These are phyloP conservation scores for Sporisorium reilianum DNA, from an alignment of 1,284 basidiomycete genomes.

Conservation along the genomic window DNA sequence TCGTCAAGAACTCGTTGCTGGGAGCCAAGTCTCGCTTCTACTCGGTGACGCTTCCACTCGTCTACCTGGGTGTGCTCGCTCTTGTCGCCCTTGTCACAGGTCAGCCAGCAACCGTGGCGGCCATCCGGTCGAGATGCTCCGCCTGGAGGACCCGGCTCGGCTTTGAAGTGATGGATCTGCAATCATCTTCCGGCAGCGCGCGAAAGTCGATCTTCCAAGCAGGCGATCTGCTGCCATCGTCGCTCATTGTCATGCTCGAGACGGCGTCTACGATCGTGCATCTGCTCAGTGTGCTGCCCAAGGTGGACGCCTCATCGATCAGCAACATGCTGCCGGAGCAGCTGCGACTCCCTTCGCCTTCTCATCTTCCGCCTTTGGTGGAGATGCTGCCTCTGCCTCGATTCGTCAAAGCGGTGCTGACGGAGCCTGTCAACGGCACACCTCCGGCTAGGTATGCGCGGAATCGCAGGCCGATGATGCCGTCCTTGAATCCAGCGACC, in stretches of 20 bases:
- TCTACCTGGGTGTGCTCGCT: slow-evolving; percentile 35
- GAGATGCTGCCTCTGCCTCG: slow-evolving; percentile 39
- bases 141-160: slow-evolving; percentile 27
- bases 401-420: slow-evolving; percentile 23
- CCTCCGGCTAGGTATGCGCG: slow-evolving; percentile 18
- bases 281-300: slow-evolving; percentile 36
- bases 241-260: slow-evolving; percentile 41
- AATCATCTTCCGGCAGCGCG: neutral
- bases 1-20: slow-evolving; percentile 38
- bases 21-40: slow-evolving; percentile 38
- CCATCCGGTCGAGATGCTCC: slow-evolving; percentile 15
- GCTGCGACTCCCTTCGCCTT: slow-evolving; percentile 45
- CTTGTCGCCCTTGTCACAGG: slow-evolving; percentile 24
- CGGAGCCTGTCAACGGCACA: slow-evolving; percentile 14
- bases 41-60: slow-evolving; percentile 31
- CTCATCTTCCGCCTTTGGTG: slow-evolving; percentile 41
- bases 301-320: slow-evolving; percentile 37
- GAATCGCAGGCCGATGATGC: slow-evolving; percentile 38
- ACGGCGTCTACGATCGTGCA: slow-evolving; percentile 23
- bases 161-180: slow-evolving; percentile 4
- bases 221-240: slow-evolving; percentile 27
- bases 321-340: slow-evolving; percentile 24
- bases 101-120: slow-evolving; percentile 17
- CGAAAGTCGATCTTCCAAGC: slow-evolving; percentile 9
- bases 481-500: slow-evolving; percentile 13